Conservation (phyloP, 345 rosid genomes). For the Gossypium mustelinum region DNA sequence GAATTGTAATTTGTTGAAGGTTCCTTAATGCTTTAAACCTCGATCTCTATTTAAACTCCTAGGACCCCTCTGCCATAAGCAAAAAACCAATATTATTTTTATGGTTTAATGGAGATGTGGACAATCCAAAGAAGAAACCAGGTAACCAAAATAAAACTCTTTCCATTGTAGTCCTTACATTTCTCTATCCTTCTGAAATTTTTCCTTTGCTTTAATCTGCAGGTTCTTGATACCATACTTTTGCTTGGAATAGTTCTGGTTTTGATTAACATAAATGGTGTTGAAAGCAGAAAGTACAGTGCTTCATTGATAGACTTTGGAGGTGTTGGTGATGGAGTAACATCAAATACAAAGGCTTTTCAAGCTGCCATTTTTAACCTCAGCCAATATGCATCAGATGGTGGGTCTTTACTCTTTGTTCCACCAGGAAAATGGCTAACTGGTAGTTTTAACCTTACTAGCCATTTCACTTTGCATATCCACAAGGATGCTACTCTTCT, state of each 20-base stretch:
- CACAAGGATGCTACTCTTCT: constrained; percentile 74
- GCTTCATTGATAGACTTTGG: constrained; percentile 78
- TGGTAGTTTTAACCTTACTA: constrained; percentile 81
- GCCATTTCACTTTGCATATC: constrained; percentile 80
- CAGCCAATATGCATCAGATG: constrained; percentile 44
- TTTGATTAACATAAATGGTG: constrained; percentile 26
- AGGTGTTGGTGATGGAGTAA: constrained; percentile 77
- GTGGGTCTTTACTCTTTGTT: constrained; percentile 74
- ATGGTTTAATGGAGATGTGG: constrained; percentile 18
- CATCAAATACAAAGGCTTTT: constrained; percentile 71
- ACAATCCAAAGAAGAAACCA: constrained; percentile 1
- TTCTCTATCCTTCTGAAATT: not conserved
- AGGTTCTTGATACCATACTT: constrained; percentile 23
- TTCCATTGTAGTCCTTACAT: not conserved
- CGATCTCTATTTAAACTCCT: not conserved
- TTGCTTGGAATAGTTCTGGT: constrained; percentile 22
- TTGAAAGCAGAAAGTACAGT: constrained; percentile 56
- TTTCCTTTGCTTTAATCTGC: not conserved
- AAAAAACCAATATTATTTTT: not conserved
- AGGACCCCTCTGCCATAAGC: not conserved
- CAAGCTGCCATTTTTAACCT: constrained; percentile 55
- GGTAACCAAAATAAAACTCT: not conserved
- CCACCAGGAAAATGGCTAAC: constrained; percentile 92
- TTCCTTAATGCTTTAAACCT: not conserved
- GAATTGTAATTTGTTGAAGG: not conserved